Evolutionary conservation across 345 rosid species (phyloP).

Genomic region (Aegle marmelos): DNA sequence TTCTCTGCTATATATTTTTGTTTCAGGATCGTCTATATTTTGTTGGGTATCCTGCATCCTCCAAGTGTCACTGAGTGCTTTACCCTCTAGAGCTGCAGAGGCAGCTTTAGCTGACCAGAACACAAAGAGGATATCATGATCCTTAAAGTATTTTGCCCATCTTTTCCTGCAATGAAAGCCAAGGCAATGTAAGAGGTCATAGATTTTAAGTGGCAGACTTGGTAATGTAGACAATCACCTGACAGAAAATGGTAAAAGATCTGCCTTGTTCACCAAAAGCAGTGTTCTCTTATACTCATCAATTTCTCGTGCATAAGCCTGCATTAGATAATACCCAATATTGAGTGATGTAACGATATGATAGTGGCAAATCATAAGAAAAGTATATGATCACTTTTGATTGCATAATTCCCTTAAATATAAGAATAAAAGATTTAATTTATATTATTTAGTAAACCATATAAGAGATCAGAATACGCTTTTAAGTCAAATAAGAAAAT

Average conservation of each 20-base stretch:
- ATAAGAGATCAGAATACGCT: background rate
- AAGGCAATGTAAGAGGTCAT: constrained; percentile 5
- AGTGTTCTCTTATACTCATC: constrained; percentile 74
- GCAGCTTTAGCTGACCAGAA: constrained; percentile 99
- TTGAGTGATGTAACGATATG: background rate
- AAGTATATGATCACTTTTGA: background rate
- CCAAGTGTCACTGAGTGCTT: constrained; percentile 42
- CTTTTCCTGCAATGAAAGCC: constrained; percentile 49
- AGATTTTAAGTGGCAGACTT: background rate
- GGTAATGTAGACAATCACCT: constrained; percentile 37
- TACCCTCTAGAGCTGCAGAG: constrained; percentile 71
- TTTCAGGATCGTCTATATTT: constrained; percentile 43
- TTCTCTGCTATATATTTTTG: constrained; percentile 68
- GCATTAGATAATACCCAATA: constrained; percentile 7
- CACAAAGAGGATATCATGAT: constrained; percentile 51
- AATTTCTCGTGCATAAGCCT: constrained; percentile 81
- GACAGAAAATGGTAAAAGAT: constrained; percentile 72
- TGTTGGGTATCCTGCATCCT: constrained; percentile 24
- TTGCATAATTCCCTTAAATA: background rate
- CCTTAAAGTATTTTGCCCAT: constrained; percentile 74
- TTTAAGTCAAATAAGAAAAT: background rate
- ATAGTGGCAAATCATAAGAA: background rate
- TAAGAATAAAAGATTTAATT: background rate
- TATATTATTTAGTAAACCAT: background rate
- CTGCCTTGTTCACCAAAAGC: constrained; percentile 94